phyloP scores from a whole-genome alignment of 225 moss, liverwort and hornwort genomes.

The Thuidium tamariscinum region DNA sequence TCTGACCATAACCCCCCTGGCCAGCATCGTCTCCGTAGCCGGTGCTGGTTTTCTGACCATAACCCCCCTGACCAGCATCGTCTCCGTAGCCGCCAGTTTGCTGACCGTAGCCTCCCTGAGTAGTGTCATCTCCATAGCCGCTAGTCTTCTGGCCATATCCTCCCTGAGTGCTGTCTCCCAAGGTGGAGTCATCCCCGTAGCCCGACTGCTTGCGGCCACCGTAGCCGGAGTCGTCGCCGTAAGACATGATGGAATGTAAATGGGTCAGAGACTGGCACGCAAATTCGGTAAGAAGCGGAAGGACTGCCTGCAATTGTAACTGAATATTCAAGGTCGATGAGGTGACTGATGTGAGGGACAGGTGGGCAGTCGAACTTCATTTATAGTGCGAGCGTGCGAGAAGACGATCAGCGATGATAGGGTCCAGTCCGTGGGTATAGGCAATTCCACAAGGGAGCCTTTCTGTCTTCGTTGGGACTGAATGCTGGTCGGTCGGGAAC shows the following conservation, averaged over 20 bases:
- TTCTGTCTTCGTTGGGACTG: background rate
- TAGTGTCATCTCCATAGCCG: background rate
- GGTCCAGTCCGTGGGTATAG: background rate
- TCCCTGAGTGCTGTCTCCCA: background rate
- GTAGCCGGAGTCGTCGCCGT: slow-evolving; percentile 13
- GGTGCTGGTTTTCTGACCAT: background rate
- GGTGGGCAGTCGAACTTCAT: background rate
- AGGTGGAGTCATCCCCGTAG: background rate
- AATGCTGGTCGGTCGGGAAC: background rate
- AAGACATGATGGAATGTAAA: slow-evolving; percentile 8
- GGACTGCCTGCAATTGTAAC: background rate
- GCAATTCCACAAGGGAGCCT: background rate
- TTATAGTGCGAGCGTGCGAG: background rate
- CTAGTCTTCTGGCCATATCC: background rate
- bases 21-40: background rate
- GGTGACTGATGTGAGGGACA: background rate
- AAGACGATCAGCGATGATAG: background rate
- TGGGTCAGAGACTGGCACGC: background rate
- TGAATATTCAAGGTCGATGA: background rate
- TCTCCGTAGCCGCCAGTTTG: background rate
- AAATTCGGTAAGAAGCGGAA: background rate
- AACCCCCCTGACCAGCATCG: background rate
- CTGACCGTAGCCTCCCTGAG: background rate
- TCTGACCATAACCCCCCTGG: background rate
- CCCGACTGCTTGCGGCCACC: background rate